Base-by-base conservation (phyloP, 2,329 filamentous ascomycete species). In the Cladosporium colombiae region DNA sequence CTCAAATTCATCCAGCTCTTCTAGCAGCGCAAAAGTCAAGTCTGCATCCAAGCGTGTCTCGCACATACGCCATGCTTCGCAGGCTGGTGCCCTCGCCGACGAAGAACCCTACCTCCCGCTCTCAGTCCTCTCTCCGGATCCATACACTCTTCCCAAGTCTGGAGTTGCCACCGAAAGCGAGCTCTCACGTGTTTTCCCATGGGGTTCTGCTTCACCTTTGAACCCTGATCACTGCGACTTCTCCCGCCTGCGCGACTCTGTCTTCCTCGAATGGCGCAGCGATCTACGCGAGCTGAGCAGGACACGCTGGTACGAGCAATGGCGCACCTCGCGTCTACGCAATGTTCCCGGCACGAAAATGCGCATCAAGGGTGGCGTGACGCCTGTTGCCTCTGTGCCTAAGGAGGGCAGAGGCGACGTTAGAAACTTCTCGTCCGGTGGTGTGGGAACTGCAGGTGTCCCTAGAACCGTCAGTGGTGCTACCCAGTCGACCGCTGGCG, bases 181-280 rank as follows among this genome's bases (percentile, higher is more conserved):
- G 18, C 56, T 65, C 21, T 95, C 73, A 11, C 91, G 95, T 67
- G 89, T 90, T 70, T 99, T 98, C 77, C 91, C 95, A 0, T 99
- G 95, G 95, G 95, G 95, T 7, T 96, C 97, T 72, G 95, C 95
- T 5, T 92, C 98, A 75, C 95, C 95, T 0, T 93, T 95, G 81
- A 89, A 98, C 74, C 84, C 89, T 33, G 87, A 91, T 72, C 95
- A 99, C 80, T 99, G 95, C 80, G 95, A 99, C 79, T 99, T 97
- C 78, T 83, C 91, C 65, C 89, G 90, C 68, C 85, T 99, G 71
- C 95, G 95, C 80, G 93, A 98, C 67, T 89, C 90, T 8, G 91
- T 99, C 35, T 99, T 99, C 78, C 88, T 84, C 70, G 94, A 98
- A 75, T 99, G 95, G 95, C 90, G 94, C 60, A 86, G 86, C 52